phyloP scores from a whole-genome alignment of 345 rosid genomes.

The Sonneratia caseolaris region DNA sequence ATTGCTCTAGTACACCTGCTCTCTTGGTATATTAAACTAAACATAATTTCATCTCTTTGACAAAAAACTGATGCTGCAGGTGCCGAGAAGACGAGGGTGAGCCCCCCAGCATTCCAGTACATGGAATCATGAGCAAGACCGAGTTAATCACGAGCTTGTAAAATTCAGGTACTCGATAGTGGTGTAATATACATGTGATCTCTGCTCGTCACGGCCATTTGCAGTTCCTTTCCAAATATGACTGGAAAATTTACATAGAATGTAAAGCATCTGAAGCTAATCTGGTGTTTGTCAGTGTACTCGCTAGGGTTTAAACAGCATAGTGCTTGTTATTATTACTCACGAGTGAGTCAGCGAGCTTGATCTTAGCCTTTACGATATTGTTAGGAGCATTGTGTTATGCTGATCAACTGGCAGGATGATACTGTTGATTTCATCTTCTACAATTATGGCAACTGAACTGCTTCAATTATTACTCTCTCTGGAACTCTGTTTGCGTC shows the following conservation, averaged over 20 bases:
- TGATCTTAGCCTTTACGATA: no score
- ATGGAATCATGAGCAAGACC: conserved; percentile 48
- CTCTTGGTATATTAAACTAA: neutral
- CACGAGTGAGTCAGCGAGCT: neutral
- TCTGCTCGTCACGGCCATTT: neutral
- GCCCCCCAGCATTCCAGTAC: conserved; percentile 72
- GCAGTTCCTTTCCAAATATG: neutral
- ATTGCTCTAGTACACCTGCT: neutral
- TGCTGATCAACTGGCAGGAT: no score
- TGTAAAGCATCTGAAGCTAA: neutral
- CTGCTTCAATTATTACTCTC: no score
- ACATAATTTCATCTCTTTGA: neutral
- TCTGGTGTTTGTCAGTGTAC: neutral
- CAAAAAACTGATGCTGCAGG: conserved; percentile 31
- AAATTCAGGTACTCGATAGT: neutral
- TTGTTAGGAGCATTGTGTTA: no score
- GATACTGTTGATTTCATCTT: no score
- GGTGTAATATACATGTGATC: neutral
- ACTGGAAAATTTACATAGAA: neutral
- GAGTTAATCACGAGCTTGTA: neutral
- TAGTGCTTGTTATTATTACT: neutral
- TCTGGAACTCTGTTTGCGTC: no score
- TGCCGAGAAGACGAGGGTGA: conserved; percentile 62
- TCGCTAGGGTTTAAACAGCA: neutral
- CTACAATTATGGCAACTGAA: no score